Conservation (phyloP, 2,329 filamentous ascomycete genomes). For the Diplocarpon mali region DNA sequence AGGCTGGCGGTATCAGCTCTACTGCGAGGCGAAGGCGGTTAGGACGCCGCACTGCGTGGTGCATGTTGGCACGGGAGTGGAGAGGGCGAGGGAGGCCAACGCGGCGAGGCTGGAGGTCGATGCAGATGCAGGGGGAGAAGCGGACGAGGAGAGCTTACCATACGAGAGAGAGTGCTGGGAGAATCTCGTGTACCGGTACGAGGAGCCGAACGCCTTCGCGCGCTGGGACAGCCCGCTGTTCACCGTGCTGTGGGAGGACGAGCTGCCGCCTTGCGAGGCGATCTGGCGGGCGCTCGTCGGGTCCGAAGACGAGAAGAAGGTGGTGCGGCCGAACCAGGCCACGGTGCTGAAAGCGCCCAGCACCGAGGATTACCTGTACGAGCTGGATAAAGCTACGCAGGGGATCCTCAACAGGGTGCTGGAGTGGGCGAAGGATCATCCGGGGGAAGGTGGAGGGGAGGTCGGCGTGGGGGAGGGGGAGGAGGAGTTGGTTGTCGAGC, state of each 20-base stretch:
- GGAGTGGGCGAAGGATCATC: slow-evolving; percentile 54
- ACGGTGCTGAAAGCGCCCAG: slow-evolving; percentile 57
- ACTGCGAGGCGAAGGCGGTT: slow-evolving; percentile 73
- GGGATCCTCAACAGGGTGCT: slow-evolving; percentile 61
- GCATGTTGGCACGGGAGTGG: slow-evolving; percentile 46
- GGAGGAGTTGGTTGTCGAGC: slow-evolving; percentile 46
- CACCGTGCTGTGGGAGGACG: slow-evolving; percentile 67
- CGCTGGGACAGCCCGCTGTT: slow-evolving; percentile 79
- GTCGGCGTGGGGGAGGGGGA: slow-evolving; percentile 30
- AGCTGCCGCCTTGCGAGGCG: slow-evolving; percentile 51
- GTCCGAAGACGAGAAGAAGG: slow-evolving; percentile 46
- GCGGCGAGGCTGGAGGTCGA: slow-evolving; percentile 36
- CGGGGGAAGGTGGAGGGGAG: slow-evolving; percentile 47
- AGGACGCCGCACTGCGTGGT: slow-evolving; percentile 67
- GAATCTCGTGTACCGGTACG: slow-evolving; percentile 53
- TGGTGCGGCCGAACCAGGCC: slow-evolving; percentile 62
- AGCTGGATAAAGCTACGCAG: slow-evolving; percentile 69
- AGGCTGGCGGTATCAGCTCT: slow-evolving; percentile 77
- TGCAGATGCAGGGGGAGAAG: slow-evolving; percentile 21
- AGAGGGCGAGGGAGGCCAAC: slow-evolving; percentile 48
- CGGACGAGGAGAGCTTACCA: slow-evolving; percentile 23
- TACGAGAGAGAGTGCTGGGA: slow-evolving; percentile 25
- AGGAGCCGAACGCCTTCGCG: slow-evolving; percentile 78
- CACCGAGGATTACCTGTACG: slow-evolving; percentile 63
- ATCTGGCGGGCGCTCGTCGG: slow-evolving; percentile 65